Conservation (phyloP, 176 grass and related monocot species). For the Saccharum officinarum region DNA sequence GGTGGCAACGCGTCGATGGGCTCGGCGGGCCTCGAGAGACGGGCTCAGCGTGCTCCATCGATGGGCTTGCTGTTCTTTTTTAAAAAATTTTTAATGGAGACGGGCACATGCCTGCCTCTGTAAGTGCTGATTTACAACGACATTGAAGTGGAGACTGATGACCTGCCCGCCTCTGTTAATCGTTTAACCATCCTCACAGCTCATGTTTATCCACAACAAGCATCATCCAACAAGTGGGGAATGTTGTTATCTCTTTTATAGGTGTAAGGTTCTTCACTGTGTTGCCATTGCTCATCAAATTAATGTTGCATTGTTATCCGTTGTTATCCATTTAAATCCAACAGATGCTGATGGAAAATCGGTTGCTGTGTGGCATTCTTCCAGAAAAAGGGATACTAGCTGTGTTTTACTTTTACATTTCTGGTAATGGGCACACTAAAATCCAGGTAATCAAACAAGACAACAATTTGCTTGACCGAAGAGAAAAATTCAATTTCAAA, state of each 20-base stretch:
- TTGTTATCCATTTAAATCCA: neutral
- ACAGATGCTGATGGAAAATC: neutral
- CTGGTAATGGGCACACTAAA: neutral
- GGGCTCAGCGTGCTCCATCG: too few relatives aligned
- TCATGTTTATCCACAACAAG: neutral
- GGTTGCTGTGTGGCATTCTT: neutral
- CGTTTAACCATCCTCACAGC: too few relatives aligned
- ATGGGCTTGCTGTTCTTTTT: too few relatives aligned
- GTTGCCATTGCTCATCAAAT: neutral
- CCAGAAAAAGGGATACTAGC: neutral
- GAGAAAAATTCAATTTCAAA: neutral
- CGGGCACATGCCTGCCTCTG: too few relatives aligned
- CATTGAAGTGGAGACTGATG: too few relatives aligned
- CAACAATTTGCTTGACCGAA: neutral
- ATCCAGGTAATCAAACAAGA: neutral
- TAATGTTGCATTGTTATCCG: neutral
- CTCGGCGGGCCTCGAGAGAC: too few relatives aligned
- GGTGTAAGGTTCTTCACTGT: neutral
- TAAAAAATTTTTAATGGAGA: too few relatives aligned
- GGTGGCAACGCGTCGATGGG: too few relatives aligned
- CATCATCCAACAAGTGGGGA: neutral
- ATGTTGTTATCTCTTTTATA: neutral
- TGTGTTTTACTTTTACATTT: neutral
- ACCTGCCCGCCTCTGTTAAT: too few relatives aligned
- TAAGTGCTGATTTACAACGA: too few relatives aligned